These are phyloP conservation scores for Thraustotheca clavata DNA, from an alignment of 352 stramenopile species.

Conservation along the genomic window DNA sequence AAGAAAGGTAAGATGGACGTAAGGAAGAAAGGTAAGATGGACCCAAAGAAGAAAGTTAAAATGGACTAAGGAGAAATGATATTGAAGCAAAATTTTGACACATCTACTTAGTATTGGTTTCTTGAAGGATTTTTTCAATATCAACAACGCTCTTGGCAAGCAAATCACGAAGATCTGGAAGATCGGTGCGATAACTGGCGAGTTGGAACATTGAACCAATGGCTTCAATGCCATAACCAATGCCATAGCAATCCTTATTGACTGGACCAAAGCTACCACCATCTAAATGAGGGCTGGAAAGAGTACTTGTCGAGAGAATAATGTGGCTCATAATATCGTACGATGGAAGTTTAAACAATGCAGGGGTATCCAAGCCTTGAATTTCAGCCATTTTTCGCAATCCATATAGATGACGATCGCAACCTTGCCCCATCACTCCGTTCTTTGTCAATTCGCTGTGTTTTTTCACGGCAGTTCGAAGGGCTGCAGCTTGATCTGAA, in stretches of 20 bases:
- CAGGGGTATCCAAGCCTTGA: conserved; percentile 43
- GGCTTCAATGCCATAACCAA: conserved; percentile 83
- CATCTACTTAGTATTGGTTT: conserved; percentile 27
- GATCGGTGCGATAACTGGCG: conserved; percentile 72
- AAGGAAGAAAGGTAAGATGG: too few species aligned
- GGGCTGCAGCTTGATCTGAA: conserved; percentile 47
- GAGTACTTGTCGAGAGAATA: conserved; percentile 86
- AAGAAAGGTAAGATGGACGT: too few species aligned
- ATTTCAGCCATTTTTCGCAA: conserved; percentile 61
- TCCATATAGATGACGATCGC: conserved; percentile 82
- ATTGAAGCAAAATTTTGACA: too few species aligned
- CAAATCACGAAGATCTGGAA: conserved; percentile 59
- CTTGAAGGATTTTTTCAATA: conserved; percentile 52
- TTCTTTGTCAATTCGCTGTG: conserved; percentile 87
- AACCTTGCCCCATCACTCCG: conserved; percentile 85
- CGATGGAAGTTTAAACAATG: conserved; percentile 72
- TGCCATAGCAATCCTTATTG: conserved; percentile 83
- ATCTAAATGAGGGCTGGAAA: conserved; percentile 76
- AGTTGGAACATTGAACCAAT: conserved; percentile 80
- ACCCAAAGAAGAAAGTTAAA: too few species aligned
- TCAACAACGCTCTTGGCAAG: conserved; percentile 65
- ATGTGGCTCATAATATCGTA: conserved; percentile 82
- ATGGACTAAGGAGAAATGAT: too few species aligned
- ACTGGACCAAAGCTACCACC: conserved; percentile 86
- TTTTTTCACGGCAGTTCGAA: conserved; percentile 73